Percentiles rank a stretch among this genome's conserved stretches.
Evolutionary conservation across 169 alveolate genomes (phyloP).

Genomic region (Plasmodium malariae): DNA sequence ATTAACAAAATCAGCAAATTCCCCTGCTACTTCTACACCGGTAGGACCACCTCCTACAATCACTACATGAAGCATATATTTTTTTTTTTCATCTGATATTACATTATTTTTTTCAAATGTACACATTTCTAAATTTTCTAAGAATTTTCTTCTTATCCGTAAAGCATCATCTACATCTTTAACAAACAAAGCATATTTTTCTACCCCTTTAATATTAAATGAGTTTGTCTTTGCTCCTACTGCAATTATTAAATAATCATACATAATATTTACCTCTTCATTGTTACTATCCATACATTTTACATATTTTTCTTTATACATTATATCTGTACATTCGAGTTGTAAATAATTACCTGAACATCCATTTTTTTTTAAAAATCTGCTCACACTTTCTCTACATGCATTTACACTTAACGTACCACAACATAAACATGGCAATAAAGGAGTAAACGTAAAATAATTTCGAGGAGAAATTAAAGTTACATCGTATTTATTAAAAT

Average conservation of each 20-base stretch:
- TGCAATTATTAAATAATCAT: conserved; percentile 83
- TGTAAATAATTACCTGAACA: conserved; percentile 37
- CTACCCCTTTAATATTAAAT: conserved; percentile 85
- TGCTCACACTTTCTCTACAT: conserved; percentile 79
- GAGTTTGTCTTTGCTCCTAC: conserved; percentile 86
- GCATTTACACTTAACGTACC: conserved; percentile 78
- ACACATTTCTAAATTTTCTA: conserved; percentile 78
- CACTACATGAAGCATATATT: conserved; percentile 77
- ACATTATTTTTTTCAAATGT: conserved; percentile 68
- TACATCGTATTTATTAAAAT: conserved; percentile 81
- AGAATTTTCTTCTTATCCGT: conserved; percentile 66
- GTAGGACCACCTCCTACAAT: conserved; percentile 89
- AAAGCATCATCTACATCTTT: conserved; percentile 85
- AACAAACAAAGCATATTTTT: conserved; percentile 81
- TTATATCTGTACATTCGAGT: conserved; percentile 76
- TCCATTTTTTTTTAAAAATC: conserved; percentile 67
- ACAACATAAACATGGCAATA: conserved; percentile 82
- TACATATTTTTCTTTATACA: conserved; percentile 16
- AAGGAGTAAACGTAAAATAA: conserved; percentile 86
- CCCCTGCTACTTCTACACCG: conserved; percentile 87
- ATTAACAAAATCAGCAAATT: conserved; percentile 80
- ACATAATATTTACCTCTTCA: conserved; percentile 45
- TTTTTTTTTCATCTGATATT: conserved; percentile 58
- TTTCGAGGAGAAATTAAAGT: conserved; percentile 85
- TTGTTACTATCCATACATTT: conserved; percentile 43